Percentiles rank a stretch among this genome's conserved stretches.
Evolutionary conservation across 768 basidiomycete genomes (phyloP).

Genomic region (Roridomyces roridus): DNA sequence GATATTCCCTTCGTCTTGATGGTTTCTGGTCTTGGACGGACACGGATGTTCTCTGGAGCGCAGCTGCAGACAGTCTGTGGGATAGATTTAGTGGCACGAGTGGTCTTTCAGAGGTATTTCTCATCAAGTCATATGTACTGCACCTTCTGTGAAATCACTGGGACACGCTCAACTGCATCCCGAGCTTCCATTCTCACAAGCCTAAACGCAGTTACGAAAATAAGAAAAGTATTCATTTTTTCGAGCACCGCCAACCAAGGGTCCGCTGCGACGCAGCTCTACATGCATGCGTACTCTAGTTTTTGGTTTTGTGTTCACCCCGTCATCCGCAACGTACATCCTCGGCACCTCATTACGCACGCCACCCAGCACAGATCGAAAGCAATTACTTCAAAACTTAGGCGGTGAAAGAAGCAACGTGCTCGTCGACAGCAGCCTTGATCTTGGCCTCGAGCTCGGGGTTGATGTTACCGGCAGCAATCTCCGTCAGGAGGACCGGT

Average conservation of each 20-base stretch:
- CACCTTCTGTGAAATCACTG: background rate
- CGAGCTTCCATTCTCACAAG: no score
- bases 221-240: conserved; percentile 20
- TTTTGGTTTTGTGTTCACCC: background rate
- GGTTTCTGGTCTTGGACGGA: no score
- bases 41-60: no score
- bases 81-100: no score
- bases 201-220: no score
- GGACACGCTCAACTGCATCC: background rate
- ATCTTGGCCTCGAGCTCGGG: conserved; percentile 92
- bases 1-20: no score
- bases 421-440: conserved; percentile 93
- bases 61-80: no score
- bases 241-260: conserved; percentile 5
- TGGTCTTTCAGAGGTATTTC: no score
- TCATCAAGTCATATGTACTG: no score
- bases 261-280: conserved; percentile 13
- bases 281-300: conserved; percentile 6
- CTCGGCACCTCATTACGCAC: background rate
- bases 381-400: no score
- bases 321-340: background rate
- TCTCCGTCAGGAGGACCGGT: conserved; percentile 82
- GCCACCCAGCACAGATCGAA: background rate
- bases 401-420: conserved; percentile 80
- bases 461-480: conserved; percentile 82